These are phyloP conservation scores for Ophiostoma sp. DNA, from an alignment of 2,329 filamentous ascomycete genomes.

Conservation along the genomic window DNA sequence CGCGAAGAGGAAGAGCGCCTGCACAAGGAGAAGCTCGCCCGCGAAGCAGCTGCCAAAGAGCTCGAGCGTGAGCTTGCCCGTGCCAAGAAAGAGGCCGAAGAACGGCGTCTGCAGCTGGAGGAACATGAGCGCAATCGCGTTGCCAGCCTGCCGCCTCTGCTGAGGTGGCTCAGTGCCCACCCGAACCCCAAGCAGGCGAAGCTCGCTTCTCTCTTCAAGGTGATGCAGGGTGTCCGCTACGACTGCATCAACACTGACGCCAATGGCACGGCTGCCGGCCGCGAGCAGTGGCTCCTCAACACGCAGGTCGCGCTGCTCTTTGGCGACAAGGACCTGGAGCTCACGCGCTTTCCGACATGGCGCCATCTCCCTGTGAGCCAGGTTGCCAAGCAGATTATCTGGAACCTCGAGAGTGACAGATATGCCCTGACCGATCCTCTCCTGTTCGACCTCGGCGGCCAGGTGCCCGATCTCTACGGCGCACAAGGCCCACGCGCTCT, in stretches of 20 bases:
- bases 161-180: constrained; percentile 55
- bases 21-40: constrained; percentile 21
- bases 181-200: constrained; percentile 47
- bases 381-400: constrained; percentile 55
- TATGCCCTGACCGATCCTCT: constrained; percentile 50
- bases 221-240: constrained; percentile 57
- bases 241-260: constrained; percentile 55
- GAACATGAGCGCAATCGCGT: constrained; percentile 53
- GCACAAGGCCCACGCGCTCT: constrained; percentile 43
- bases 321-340: constrained; percentile 57
- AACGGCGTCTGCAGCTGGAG: constrained; percentile 43
- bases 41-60: constrained; percentile 29
- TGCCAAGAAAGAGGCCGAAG: constrained; percentile 42
- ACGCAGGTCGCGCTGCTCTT: constrained; percentile 59
- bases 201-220: constrained; percentile 51
- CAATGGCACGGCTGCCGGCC: constrained; percentile 50
- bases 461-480: constrained; percentile 50
- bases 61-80: constrained; percentile 26
- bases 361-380: constrained; percentile 48
- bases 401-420: constrained; percentile 52
- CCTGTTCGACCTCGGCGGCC: constrained; percentile 49
- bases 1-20: constrained; percentile 29
- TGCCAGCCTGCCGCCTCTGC: constrained; percentile 53
- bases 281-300: constrained; percentile 63
- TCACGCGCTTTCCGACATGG: constrained; percentile 58